phyloP scores from a whole-genome alignment of 768 basidiomycete species.

The Lenzites betulinus region DNA sequence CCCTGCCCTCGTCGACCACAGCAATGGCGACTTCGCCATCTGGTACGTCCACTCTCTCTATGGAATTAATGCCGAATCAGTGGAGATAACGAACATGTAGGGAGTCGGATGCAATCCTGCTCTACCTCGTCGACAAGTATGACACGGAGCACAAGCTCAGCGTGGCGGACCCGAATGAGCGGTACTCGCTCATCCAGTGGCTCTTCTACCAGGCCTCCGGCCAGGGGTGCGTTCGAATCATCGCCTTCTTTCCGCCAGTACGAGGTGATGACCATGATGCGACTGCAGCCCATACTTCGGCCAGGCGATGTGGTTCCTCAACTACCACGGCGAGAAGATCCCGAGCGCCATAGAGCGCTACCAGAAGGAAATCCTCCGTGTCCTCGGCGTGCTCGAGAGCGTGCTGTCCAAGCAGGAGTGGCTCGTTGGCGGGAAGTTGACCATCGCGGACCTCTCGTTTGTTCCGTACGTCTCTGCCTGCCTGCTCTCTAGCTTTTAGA shows the following conservation, averaged over 20 bases:
- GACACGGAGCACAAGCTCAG: constrained; percentile 43
- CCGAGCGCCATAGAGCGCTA: constrained; percentile 26
- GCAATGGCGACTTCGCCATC: constrained; percentile 34
- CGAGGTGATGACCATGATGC: too few relatives aligned
- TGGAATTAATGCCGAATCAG: too few relatives aligned
- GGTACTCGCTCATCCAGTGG: constrained; percentile 39
- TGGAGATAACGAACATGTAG: constrained; percentile 8
- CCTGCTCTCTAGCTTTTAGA: too few relatives aligned
- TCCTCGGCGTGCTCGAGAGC: constrained; percentile 20
- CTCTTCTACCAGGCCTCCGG: constrained; percentile 45
- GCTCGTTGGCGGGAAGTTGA: constrained; percentile 15
- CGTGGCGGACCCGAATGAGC: constrained; percentile 16
- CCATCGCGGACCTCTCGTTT: constrained; percentile 5
- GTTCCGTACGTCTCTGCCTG: constrained; percentile 14
- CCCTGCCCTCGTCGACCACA: constrained; percentile 38
- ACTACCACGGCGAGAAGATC: constrained; percentile 10
- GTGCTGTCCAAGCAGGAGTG: constrained; percentile 21
- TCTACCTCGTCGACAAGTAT: constrained; percentile 46
- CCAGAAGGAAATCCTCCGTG: constrained; percentile 23
- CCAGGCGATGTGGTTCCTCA: neutral
- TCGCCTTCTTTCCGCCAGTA: too few relatives aligned
- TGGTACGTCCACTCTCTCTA: constrained; percentile 23
- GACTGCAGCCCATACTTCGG: constrained; percentile 8
- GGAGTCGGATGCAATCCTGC: constrained; percentile 43
- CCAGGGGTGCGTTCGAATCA: constrained; percentile 25